Evolutionary conservation across 2,329 filamentous ascomycete species (phyloP), one percentile per base, ranked within the genome.

Genomic region (Venturiaceae sp.): DNA sequence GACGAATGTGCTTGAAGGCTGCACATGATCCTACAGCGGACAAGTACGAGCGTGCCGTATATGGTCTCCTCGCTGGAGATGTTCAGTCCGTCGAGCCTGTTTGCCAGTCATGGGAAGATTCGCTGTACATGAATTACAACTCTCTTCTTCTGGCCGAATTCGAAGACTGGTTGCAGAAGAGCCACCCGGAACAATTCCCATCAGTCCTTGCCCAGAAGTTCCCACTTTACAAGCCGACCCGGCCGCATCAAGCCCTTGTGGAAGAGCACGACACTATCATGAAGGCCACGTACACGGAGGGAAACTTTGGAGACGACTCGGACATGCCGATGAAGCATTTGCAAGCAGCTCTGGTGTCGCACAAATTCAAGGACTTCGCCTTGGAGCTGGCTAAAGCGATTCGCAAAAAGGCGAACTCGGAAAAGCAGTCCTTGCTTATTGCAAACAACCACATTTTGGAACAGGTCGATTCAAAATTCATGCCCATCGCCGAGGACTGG

Each of bases 11-110:
- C 72, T 88, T 85, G 68, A 80, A 83, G 21, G 85, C 88, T 55
- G 84, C 87, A 23, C 74, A 73, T 53, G 83, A 87, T 55, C 83
- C 84, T 2, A 83, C 83, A 28, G 82, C 81, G 1, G 85, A 88
- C 64, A 83, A 87, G 55, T 92, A 91, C 66, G 91, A 99, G 73
- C 83, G 85, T 58, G 94, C 92, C 19, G 90, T 96, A 0, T 96
- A 96, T 68, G 92, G 90, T 30, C 75, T 96, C 13, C 79, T 99
- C n/a, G 87, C 88, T 44, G 94, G 94, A 54, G 90, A 96, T 67
- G 80, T 91, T 54, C 75, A 82, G 37, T 88, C 87, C 55, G 89
- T 95, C 11, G 84, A 89, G 67, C 83, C 83, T 63, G 84, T 92
- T 39, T 91, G 89, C 68, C 79, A 82, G 55, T 84, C 80, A 23